Base-by-base conservation (phyloP, 345 rosid species). In the Pistacia atlantica region DNA sequence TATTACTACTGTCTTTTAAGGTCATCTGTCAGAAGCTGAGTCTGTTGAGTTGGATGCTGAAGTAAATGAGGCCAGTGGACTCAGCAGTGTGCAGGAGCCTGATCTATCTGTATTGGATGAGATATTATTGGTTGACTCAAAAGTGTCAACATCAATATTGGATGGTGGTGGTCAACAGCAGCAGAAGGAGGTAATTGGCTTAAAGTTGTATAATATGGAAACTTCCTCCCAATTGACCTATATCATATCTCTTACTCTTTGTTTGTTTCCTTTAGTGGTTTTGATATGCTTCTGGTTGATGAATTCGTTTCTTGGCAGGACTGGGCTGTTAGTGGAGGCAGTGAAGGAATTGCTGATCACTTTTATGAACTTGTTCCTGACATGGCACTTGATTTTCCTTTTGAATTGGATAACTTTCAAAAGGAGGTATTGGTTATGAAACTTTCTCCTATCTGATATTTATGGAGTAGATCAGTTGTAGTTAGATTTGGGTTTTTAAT, bases 361-460 rank as follows among this genome's bases (percentile, higher is more conserved):
- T 93, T 95, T 81, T 13, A 84, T 76, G 91, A 95, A 77, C 94
- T 95, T 71, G 92, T 95, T 83, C 97, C 99, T 72, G 97, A 95
- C 80, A 84, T 86, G 89, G 99, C 98, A 22, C 89, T 93, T 74
- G 89, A 90, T 80, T 95, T 92, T 84, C 96, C 99, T 72, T 95
- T 93, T 80, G 92, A 93, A 71, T 84, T 95, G 86, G 98, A 95
- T 86, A 82, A 80, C 77, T 95, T 95, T 84, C 99, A 95, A 79
- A 93, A 92, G 84, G 94, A 93, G 99, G 98, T 93, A 84, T 13
- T 13, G 55, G 58, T 31, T 33, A 67, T 69, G 51, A 74, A 56
- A 58, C 46, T 75, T 64, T 51, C 18, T 51, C 46, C 35, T 62
- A 16, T 68, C 11, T 35, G 58, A 73, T 58, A 31, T 9, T 33